Percentiles rank a stretch among this genome's conserved stretches.
Conservation (phyloP, 768 basidiomycete genomes). For the Dioszegia crocea region DNA sequence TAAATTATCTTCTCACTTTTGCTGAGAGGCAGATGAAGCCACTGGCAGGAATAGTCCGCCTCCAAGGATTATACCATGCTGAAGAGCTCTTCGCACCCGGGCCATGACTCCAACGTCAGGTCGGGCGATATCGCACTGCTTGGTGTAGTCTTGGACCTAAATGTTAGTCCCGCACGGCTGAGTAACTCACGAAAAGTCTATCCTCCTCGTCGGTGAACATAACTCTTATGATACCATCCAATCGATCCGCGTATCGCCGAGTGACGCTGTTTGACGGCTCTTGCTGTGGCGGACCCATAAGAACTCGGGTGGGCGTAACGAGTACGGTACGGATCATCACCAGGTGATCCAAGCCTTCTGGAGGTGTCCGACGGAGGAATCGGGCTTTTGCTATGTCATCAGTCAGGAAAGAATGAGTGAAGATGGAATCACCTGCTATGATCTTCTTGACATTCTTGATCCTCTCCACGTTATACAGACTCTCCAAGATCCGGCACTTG, state of each 20-base stretch:
- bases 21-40: conserved; percentile 45
- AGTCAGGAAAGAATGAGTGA: not conserved
- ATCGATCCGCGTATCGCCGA: conserved; percentile 25
- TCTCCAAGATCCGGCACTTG: conserved; percentile 36
- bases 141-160: conserved; percentile 34
- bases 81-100: conserved; percentile 40
- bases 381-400: conserved; percentile 18
- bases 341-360: conserved; percentile 19
- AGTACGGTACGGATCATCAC: conserved; percentile 36
- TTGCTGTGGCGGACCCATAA: conserved; percentile 42
- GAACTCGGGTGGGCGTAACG: conserved; percentile 43
- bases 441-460: conserved; percentile 32
- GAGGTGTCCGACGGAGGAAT: conserved; percentile 18
- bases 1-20: conserved; percentile 28
- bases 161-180: not conserved
- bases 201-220: conserved; percentile 48
- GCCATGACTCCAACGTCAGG: conserved; percentile 39
- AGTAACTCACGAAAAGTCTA: conserved; percentile 31
- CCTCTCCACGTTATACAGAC: conserved; percentile 39
- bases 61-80: conserved; percentile 39
- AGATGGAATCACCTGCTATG: conserved; percentile 29
- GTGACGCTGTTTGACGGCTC: conserved; percentile 48
- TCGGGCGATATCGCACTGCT: conserved; percentile 25
- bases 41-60: conserved; percentile 40
- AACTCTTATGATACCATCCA: conserved; percentile 42